These are phyloP conservation scores for Dalechampia spathulata DNA, from an alignment of 441 rosid genomes.

Conservation along the genomic window DNA sequence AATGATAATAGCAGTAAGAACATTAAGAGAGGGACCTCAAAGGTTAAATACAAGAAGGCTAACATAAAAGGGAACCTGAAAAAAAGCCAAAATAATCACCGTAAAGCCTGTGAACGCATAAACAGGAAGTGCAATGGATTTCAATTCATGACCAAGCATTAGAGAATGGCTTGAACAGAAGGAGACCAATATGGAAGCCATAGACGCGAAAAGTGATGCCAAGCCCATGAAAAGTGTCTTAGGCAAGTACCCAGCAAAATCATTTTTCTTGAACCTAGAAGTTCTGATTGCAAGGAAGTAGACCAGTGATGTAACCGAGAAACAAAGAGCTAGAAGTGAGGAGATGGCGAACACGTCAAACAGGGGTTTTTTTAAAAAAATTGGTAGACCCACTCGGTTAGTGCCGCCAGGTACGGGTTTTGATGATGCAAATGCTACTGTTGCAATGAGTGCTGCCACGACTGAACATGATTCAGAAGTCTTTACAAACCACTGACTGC, in stretches of 20 bases:
- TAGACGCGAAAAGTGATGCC: slow-evolving; percentile 34
- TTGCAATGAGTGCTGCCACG: slow-evolving; percentile 43
- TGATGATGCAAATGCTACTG: slow-evolving; percentile 47
- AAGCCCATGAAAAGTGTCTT: slow-evolving; percentile 35
- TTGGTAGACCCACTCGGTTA: slow-evolving; percentile 22
- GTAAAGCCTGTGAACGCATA: slow-evolving; percentile 37
- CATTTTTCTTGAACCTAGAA: slow-evolving; percentile 32
- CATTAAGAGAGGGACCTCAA: background rate
- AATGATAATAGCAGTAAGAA: too few species aligned
- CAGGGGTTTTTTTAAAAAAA: slow-evolving; percentile 21
- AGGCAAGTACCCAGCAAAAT: slow-evolving; percentile 31
- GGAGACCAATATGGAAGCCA: slow-evolving; percentile 34
- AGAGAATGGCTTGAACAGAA: slow-evolving; percentile 44
- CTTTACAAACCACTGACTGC: slow-evolving; percentile 38
- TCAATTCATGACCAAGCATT: slow-evolving; percentile 22
- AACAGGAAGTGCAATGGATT: slow-evolving; percentile 27
- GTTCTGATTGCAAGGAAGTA: slow-evolving; percentile 40
- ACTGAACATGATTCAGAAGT: slow-evolving; percentile 47
- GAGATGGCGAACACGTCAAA: slow-evolving; percentile 39
- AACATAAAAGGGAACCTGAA: slow-evolving; percentile 36
- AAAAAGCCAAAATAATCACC: slow-evolving; percentile 26
- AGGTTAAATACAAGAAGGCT: slow-evolving; percentile 30
- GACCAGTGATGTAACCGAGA: slow-evolving; percentile 31
- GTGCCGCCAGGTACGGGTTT: slow-evolving; percentile 39
- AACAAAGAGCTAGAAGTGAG: slow-evolving; percentile 41